A percentile compares a stretch with the other conserved stretches of the same genome.
Evolutionary conservation across 345 rosid species (phyloP).

Genomic region (Populus deltoides): DNA sequence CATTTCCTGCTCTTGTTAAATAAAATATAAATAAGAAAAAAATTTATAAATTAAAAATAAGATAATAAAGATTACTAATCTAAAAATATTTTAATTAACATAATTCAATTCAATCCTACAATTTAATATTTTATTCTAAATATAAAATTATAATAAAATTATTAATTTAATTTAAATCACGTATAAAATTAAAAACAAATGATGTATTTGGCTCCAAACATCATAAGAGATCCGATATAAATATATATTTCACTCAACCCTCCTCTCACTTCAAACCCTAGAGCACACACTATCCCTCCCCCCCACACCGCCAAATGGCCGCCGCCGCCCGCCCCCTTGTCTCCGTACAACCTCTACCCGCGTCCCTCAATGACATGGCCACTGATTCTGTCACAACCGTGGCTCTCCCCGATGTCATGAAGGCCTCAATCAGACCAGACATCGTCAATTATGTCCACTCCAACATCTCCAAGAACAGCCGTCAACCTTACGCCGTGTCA

Average conservation of each 20-base stretch:
- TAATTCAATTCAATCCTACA: too few species aligned
- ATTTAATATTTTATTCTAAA: too few species aligned
- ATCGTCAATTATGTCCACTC: conserved; percentile 70
- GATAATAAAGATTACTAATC: too few species aligned
- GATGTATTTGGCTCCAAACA: too few species aligned
- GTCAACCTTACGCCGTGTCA: conserved; percentile 96
- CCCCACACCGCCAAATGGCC: conserved; percentile 3
- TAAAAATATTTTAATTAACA: too few species aligned
- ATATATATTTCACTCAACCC: neutral
- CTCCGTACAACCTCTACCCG: conserved; percentile 60
- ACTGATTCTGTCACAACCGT: conserved; percentile 61
- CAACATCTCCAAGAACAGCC: conserved; percentile 74
- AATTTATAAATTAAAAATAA: too few species aligned
- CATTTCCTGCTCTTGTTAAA: too few species aligned
- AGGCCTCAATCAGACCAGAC: conserved; percentile 80
- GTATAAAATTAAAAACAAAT: too few species aligned
- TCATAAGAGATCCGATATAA: too few species aligned
- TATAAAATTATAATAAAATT: too few species aligned
- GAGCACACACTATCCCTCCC: neutral
- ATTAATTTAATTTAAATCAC: too few species aligned
- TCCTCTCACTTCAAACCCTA: neutral
- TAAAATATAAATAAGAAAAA: too few species aligned
- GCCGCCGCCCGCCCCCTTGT: conserved; percentile 77
- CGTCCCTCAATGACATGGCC: conserved; percentile 57
- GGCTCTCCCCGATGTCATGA: conserved; percentile 72